Evolutionary conservation across 1,139 yeast genomes (phyloP).

Genomic region (Kodamaea sp.): DNA sequence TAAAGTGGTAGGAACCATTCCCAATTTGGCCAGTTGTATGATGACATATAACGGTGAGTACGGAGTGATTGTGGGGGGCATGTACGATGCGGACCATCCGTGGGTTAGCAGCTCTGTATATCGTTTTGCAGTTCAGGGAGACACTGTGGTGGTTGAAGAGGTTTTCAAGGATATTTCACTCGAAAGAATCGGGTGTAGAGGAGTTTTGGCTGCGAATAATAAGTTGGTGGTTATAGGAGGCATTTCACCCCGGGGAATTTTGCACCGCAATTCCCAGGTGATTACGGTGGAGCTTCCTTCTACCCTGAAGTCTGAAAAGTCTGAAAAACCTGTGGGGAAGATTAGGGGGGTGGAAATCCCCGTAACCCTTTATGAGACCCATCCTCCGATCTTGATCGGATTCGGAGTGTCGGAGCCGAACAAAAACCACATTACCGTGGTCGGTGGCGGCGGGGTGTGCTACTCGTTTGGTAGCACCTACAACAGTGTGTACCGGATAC

Average conservation of each 20-base stretch:
- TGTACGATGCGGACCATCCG: conserved; percentile 33
- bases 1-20: conserved; percentile 16
- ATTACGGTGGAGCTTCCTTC: conserved; percentile 31
- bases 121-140: conserved; percentile 26
- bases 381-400: conserved; percentile 63
- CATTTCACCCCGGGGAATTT: conserved; percentile 43
- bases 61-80: conserved; percentile 62
- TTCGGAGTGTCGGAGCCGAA: conserved; percentile 35
- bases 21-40: conserved; percentile 31
- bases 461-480: conserved; percentile 79
- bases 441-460: conserved; percentile 70
- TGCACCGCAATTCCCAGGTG: conserved; percentile 38
- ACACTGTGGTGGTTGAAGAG: conserved; percentile 10
- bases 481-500: conserved; percentile 30
- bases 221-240: conserved; percentile 61
- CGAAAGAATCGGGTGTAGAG: conserved; percentile 52
- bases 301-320: not conserved
- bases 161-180: conserved; percentile 19
- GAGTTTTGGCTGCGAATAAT: conserved; percentile 21
- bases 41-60: conserved; percentile 31
- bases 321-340: conserved; percentile 5
- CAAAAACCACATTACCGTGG: not conserved
- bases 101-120: conserved; percentile 35
- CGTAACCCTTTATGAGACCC: conserved; percentile 32
- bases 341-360: conserved; percentile 31